Percentiles rank a stretch among this genome's conserved stretches.
These are phyloP conservation scores for Xylaria sp. DNA, from an alignment of 495 filamentous ascomycete genomes.

Conservation along the genomic window DNA sequence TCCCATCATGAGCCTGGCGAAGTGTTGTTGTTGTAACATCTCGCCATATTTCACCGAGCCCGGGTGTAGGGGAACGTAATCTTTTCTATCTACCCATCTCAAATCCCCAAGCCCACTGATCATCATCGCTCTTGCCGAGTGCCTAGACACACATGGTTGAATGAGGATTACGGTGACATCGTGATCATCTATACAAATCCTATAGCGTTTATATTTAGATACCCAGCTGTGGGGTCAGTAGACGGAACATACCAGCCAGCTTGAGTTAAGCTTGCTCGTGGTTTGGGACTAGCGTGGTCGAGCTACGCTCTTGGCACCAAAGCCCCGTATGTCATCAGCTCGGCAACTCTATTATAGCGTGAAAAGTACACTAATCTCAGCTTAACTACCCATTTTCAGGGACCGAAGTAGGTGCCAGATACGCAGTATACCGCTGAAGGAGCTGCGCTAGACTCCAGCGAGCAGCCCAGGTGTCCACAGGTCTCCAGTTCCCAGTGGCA, in stretches of 20 bases:
- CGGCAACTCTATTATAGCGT: background rate
- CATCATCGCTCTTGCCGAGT: constrained; percentile 12
- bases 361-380: background rate
- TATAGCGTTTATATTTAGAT: constrained; percentile 27
- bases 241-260: background rate
- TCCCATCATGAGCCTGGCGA: background rate
- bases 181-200: constrained; percentile 23
- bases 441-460: constrained; percentile 11
- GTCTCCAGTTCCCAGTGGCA: constrained; percentile 9
- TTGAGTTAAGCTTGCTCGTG: background rate
- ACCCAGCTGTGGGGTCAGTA: background rate
- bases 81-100: background rate
- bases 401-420: background rate
- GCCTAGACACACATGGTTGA: constrained; percentile 11
- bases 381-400: background rate
- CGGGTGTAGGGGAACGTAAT: background rate
- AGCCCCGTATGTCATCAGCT: constrained; percentile 12
- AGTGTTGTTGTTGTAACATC: background rate
- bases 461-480: background rate
- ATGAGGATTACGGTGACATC: constrained; percentile 21
- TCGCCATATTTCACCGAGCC: background rate
- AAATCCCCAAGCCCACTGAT: background rate
- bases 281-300: background rate
- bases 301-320: background rate
- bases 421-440: background rate